These are phyloP conservation scores for Fusarium acutatum DNA, from an alignment of 2,329 filamentous ascomycete genomes.

Conservation along the genomic window DNA sequence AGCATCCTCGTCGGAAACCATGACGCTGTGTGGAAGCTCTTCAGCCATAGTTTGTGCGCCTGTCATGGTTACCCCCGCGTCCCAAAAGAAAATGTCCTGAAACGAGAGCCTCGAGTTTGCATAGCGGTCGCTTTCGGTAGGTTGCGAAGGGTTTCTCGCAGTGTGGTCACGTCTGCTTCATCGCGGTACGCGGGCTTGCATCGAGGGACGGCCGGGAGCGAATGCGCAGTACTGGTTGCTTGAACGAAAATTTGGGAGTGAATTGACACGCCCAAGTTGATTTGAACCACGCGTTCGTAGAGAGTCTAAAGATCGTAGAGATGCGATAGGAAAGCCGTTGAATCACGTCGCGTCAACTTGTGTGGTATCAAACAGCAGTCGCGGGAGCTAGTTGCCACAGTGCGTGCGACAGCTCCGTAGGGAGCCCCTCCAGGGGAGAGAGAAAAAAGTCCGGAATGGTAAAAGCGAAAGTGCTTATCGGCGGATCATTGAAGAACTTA, in stretches of 20 bases:
- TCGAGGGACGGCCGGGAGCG: constrained; percentile 7
- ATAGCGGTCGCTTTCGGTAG: constrained; percentile 42
- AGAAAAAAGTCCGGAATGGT: not conserved
- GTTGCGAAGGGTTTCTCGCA: constrained; percentile 36
- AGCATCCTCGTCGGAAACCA: constrained; percentile 60
- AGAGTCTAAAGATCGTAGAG: not conserved
- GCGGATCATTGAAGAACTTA: too few species aligned
- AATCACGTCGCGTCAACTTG: constrained; percentile 38
- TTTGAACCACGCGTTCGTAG: constrained; percentile 17
- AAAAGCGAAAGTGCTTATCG: not conserved
- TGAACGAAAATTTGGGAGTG: not conserved
- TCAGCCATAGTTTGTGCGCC: constrained; percentile 65
- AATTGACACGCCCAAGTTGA: not conserved
- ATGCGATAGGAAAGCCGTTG: constrained; percentile 18
- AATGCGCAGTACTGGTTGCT: not conserved
- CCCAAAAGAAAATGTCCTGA: constrained; percentile 28
- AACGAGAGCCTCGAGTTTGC: constrained; percentile 32
- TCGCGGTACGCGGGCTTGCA: constrained; percentile 37
- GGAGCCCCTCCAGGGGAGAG: not conserved
- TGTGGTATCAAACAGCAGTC: constrained; percentile 36
- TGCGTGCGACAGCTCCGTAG: constrained; percentile 37
- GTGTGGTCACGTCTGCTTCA: constrained; percentile 37
- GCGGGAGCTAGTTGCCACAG: constrained; percentile 42
- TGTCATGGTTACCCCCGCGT: constrained; percentile 52
- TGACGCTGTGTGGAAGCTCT: constrained; percentile 64